Conservation (phyloP, 1,139 yeast species). For the Suhomyces bolitotheri region DNA sequence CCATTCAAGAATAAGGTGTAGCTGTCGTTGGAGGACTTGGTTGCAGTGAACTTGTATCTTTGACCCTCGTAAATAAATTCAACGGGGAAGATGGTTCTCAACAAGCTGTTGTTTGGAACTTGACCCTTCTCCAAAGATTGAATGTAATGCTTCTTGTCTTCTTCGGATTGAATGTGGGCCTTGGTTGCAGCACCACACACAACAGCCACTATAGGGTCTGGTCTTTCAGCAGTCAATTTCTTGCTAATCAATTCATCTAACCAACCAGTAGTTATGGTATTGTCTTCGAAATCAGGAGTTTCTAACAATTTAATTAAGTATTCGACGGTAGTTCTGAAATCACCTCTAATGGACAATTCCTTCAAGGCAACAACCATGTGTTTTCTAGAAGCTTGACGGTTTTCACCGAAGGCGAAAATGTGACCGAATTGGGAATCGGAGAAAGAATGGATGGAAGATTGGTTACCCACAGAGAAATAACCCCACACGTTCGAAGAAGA, state of each 20-base stretch:
- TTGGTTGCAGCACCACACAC: conserved; percentile 97
- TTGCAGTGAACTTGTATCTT: conserved; percentile 92
- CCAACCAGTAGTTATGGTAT: conserved; percentile 98
- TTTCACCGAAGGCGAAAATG: conserved; percentile 97
- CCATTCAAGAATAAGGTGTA: conserved; percentile 93
- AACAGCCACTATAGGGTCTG: conserved; percentile 86
- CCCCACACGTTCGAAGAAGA: conserved; percentile 99
- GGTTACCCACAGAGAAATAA: conserved; percentile 94
- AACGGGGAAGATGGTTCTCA: conserved; percentile 85
- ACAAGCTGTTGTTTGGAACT: conserved; percentile 77
- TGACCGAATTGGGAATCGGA: conserved; percentile 99
- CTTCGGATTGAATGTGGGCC: conserved; percentile 81
- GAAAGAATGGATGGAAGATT: conserved; percentile 95
- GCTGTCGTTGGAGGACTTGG: conserved; percentile 81
- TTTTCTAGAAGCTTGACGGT: conserved; percentile 95
- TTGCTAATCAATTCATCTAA: conserved; percentile 91
- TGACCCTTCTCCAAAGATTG: conserved; percentile 89
- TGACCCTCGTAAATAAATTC: conserved; percentile 95
- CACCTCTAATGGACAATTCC: conserved; percentile 96
- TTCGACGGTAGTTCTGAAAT: conserved; percentile 96
- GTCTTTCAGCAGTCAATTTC: conserved; percentile 94
- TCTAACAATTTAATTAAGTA: conserved; percentile 91
- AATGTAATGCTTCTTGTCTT: conserved; percentile 66
- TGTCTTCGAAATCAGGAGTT: conserved; percentile 94
- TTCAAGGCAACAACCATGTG: conserved; percentile 98